These are phyloP conservation scores for Neonectria punicea DNA, from an alignment of 2,329 filamentous ascomycete species.

Conservation along the genomic window DNA sequence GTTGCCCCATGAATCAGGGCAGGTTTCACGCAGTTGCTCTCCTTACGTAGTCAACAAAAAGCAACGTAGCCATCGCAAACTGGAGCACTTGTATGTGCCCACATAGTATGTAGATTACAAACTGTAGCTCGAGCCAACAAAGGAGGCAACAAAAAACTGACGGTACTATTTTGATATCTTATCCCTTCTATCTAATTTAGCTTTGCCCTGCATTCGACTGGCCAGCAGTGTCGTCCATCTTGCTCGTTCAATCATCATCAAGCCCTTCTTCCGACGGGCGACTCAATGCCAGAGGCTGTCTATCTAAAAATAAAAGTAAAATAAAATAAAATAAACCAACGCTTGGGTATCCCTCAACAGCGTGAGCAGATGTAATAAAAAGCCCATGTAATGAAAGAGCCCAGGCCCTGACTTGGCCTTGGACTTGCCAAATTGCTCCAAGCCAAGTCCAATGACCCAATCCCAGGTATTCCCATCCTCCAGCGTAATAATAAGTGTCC, in stretches of 20 bases:
- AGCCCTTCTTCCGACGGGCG: conserved; percentile 31
- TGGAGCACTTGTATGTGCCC: too few relatives aligned
- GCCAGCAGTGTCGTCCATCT: conserved; percentile 44
- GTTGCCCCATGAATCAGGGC: conserved; percentile 20
- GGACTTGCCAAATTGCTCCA: conserved; percentile 11
- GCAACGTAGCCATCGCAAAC: neutral
- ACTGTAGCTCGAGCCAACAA: neutral
- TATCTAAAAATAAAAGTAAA: conserved; percentile 29
- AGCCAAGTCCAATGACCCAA: neutral
- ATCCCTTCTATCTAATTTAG: conserved; percentile 42
- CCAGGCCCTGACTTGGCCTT: conserved; percentile 14
- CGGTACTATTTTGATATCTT: conserved; percentile 39
- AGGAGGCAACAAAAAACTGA: conserved; percentile 24
- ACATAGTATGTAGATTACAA: neutral
- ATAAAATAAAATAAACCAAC: conserved; percentile 32
- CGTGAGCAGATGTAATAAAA: conserved; percentile 38
- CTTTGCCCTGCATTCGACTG: conserved; percentile 39
- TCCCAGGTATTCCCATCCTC: conserved; percentile 9
- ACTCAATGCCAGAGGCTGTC: conserved; percentile 41
- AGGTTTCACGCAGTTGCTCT: conserved; percentile 29
- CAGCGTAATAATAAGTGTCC: conserved; percentile 5
- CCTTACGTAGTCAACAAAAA: neutral
- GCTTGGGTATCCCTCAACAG: conserved; percentile 43
- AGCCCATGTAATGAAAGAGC: conserved; percentile 25
- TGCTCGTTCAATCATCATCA: conserved; percentile 45